A percentile compares a stretch with the other conserved stretches of the same genome.
These are phyloP conservation scores for Paramicrosporidium saccamoebae DNA, from an alignment of 371 early-diverging fungal genomes.

Conservation along the genomic window DNA sequence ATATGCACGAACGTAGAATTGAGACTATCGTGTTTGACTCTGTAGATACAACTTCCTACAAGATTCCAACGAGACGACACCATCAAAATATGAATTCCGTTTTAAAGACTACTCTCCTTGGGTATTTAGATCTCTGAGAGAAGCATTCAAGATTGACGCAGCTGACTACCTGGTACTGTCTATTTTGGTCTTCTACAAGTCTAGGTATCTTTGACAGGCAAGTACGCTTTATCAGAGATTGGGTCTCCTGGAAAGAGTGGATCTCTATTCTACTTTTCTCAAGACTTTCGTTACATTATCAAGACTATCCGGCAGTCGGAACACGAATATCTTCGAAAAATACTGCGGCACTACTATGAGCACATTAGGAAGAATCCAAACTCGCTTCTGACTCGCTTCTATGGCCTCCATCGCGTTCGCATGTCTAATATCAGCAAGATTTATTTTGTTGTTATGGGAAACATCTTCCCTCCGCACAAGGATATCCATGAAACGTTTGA, in stretches of 20 bases:
- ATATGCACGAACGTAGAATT: constrained; percentile 62
- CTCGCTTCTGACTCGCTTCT: constrained; percentile 64
- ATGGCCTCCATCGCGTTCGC: constrained; percentile 80
- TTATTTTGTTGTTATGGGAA: constrained; percentile 93
- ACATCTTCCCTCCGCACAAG: constrained; percentile 74
- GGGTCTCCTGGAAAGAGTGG: constrained; percentile 78
- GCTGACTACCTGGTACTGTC: constrained; percentile 72
- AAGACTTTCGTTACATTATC: constrained; percentile 87
- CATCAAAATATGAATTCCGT: constrained; percentile 77
- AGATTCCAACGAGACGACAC: constrained; percentile 72
- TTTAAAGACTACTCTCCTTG: constrained; percentile 92
- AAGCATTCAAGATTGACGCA: constrained; percentile 55
- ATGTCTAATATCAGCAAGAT: constrained; percentile 60
- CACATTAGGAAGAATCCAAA: constrained; percentile 66
- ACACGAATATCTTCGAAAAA: constrained; percentile 56
- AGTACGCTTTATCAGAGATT: constrained; percentile 79
- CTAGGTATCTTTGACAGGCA: constrained; percentile 62
- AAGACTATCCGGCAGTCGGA: constrained; percentile 80
- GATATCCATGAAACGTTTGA: constrained; percentile 85
- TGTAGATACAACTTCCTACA: no score
- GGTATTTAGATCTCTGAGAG: constrained; percentile 67
- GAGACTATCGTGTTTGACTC: constrained; percentile 13
- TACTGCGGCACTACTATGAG: constrained; percentile 50
- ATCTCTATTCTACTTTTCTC: constrained; percentile 79
- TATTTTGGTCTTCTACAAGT: constrained; percentile 1